Evolutionary conservation across 2,329 filamentous ascomycete species (phyloP).

Genomic region (Phaeosphaeriaceae sp.): DNA sequence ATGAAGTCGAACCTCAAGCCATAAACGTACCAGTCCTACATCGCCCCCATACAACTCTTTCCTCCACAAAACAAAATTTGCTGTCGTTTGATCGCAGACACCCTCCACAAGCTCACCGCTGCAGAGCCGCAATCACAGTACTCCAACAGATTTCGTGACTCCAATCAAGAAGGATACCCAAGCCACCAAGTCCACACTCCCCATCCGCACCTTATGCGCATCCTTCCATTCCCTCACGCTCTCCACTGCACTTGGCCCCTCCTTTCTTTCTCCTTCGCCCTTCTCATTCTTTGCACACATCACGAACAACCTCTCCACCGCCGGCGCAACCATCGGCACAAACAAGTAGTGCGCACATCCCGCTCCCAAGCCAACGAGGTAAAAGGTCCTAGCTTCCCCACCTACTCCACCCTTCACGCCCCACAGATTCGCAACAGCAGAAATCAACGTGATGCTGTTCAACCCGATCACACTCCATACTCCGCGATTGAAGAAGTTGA

Average conservation of each 20-base stretch:
- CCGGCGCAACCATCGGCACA: constrained; percentile 22
- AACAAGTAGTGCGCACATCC: constrained; percentile 29
- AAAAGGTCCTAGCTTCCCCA: constrained; percentile 7
- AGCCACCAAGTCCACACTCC: constrained; percentile 30
- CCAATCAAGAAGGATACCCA: constrained; percentile 27
- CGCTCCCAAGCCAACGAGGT: constrained; percentile 16
- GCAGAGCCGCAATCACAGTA: neutral
- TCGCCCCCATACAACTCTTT: too few relatives aligned
- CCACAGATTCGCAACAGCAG: constrained; percentile 20
- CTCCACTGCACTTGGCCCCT: constrained; percentile 11
- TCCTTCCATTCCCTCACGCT: constrained; percentile 27
- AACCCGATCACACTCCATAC: constrained; percentile 25
- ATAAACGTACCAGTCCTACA: too few relatives aligned
- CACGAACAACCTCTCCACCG: constrained; percentile 17
- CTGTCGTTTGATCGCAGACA: too few relatives aligned
- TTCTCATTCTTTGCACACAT: constrained; percentile 15
- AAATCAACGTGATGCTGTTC: constrained; percentile 21
- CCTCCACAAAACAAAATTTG: too few relatives aligned
- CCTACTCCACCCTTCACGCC: constrained; percentile 5
- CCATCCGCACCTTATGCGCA: constrained; percentile 27
- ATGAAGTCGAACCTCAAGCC: too few relatives aligned
- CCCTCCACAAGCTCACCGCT: too few relatives aligned
- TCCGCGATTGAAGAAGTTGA: constrained; percentile 27
- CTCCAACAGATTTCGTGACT: constrained; percentile 6
- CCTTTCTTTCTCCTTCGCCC: constrained; percentile 3